phyloP scores from a whole-genome alignment of 1,284 basidiomycete species.

The Papiliotrema flavescens region DNA sequence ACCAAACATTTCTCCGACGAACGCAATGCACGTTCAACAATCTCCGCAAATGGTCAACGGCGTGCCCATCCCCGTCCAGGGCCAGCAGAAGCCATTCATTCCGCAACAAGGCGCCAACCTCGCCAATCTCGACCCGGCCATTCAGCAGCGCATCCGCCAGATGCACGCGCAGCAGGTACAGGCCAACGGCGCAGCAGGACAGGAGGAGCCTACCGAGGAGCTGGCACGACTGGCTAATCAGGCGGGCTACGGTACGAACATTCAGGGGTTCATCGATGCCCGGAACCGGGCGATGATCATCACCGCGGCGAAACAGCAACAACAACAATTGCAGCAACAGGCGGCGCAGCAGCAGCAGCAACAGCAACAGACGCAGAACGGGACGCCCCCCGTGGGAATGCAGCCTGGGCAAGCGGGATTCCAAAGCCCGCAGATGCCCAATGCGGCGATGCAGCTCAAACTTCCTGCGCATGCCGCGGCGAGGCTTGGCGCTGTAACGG shows the following conservation, averaged over 20 bases:
- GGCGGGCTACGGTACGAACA: slow-evolving; percentile 29
- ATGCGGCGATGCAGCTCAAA: slow-evolving; percentile 36
- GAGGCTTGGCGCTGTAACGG: slow-evolving; percentile 28
- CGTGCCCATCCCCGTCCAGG: slow-evolving; percentile 9
- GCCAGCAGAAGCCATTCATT: background rate
- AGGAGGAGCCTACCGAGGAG: background rate
- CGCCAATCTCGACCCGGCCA: slow-evolving; percentile 3
- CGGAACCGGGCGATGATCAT: slow-evolving; percentile 21
- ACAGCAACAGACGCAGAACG: background rate
- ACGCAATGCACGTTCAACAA: slow-evolving; percentile 8
- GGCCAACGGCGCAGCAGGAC: background rate
- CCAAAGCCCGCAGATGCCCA: slow-evolving; percentile 10
- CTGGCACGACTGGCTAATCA: background rate
- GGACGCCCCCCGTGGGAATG: background rate
- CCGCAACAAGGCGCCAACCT: background rate
- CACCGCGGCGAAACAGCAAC: slow-evolving; percentile 22
- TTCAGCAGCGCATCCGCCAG: slow-evolving; percentile 1
- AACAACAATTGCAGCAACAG: slow-evolving; percentile 5
- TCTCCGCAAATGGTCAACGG: slow-evolving; percentile 29
- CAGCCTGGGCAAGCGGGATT: background rate
- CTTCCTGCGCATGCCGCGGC: slow-evolving; percentile 41
- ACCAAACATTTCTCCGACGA: slow-evolving; percentile 13
- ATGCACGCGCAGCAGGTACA: slow-evolving; percentile 7
- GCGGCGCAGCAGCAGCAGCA: slow-evolving; percentile 5
- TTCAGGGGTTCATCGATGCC: slow-evolving; percentile 28